phyloP scores from a whole-genome alignment of 2,329 filamentous ascomycete species.

The Bimuria novae-zelandiae region DNA sequence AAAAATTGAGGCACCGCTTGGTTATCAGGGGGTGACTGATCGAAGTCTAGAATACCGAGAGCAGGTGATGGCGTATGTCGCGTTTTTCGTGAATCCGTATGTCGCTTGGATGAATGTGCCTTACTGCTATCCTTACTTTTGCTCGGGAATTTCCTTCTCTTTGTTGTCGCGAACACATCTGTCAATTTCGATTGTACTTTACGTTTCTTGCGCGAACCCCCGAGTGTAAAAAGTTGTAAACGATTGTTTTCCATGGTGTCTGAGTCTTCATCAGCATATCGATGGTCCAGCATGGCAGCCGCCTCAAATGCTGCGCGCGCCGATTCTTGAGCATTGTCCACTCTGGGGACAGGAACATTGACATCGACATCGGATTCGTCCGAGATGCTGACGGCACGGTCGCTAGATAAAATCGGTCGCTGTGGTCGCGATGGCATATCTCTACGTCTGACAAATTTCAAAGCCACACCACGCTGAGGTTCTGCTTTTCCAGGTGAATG shows the following conservation, averaged over 20 bases:
- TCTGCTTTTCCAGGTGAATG: conserved; percentile 29
- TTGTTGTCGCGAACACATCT: conserved; percentile 35
- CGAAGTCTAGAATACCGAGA: conserved; percentile 59
- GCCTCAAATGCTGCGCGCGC: conserved; percentile 24
- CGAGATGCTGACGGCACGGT: conserved; percentile 35
- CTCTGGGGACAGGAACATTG: conserved; percentile 6
- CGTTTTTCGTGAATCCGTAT: conserved; percentile 16
- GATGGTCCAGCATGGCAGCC: conserved; percentile 31
- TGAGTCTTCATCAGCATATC: conserved; percentile 32
- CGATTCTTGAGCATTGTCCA: conserved; percentile 23
- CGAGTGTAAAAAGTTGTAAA: conserved; percentile 43
- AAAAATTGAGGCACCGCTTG: conserved; percentile 58
- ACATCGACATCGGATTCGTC: conserved; percentile 41
- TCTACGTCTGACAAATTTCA: conserved; percentile 25
- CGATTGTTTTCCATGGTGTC: conserved; percentile 53
- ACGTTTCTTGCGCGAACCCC: conserved; percentile 24
- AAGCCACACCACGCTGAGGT: conserved; percentile 41
- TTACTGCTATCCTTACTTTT: background rate
- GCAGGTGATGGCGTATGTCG: conserved; percentile 25
- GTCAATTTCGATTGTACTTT: conserved; percentile 47
- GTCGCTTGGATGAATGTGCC: conserved; percentile 5
- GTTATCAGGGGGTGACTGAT: conserved; percentile 34
- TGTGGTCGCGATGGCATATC: conserved; percentile 2
- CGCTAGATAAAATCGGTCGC: conserved; percentile 13
- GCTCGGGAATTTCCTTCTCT: conserved; percentile 17